Conservation (phyloP, 129 eudicot genomes). For the Helianthus tuberosus region DNA sequence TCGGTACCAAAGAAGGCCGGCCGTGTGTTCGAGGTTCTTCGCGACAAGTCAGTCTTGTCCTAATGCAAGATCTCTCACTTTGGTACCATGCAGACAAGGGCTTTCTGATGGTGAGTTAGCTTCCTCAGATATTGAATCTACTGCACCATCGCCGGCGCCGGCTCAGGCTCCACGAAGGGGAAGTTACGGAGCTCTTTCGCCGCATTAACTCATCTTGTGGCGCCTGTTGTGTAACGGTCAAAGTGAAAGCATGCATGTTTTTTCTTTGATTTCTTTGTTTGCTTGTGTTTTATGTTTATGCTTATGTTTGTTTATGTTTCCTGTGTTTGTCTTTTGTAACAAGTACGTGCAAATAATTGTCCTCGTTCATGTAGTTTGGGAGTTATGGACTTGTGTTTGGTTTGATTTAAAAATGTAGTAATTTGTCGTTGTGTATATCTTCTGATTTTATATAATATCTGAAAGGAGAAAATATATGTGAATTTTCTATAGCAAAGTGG, state of each 20-base stretch:
- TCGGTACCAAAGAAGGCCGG: slow-evolving; percentile 35
- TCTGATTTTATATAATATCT: no score
- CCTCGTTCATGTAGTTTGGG: no score
- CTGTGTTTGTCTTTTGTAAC: no score
- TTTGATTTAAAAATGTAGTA: no score
- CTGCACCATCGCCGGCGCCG: background rate
- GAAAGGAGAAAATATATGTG: no score
- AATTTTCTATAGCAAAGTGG: no score
- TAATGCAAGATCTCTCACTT: background rate
- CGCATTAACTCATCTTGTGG: slow-evolving; percentile 3
- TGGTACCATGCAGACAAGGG: slow-evolving; percentile 28
- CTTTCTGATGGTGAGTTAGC: background rate
- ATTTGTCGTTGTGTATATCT: no score
- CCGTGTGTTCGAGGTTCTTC: slow-evolving; percentile 38
- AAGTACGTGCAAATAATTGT: no score
- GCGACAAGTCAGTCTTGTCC: slow-evolving; percentile 20
- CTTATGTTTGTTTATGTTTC: no score
- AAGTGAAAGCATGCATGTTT: background rate
- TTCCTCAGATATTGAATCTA: background rate
- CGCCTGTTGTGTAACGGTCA: slow-evolving; percentile 10
- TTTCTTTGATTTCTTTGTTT: no score
- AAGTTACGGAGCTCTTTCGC: slow-evolving; percentile 31
- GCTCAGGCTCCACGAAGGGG: background rate
- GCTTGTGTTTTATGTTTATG: no score
- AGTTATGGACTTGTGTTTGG: no score